Evolutionary conservation across 1,284 basidiomycete species (phyloP).

Genomic region (Phellinidium pouzarii): DNA sequence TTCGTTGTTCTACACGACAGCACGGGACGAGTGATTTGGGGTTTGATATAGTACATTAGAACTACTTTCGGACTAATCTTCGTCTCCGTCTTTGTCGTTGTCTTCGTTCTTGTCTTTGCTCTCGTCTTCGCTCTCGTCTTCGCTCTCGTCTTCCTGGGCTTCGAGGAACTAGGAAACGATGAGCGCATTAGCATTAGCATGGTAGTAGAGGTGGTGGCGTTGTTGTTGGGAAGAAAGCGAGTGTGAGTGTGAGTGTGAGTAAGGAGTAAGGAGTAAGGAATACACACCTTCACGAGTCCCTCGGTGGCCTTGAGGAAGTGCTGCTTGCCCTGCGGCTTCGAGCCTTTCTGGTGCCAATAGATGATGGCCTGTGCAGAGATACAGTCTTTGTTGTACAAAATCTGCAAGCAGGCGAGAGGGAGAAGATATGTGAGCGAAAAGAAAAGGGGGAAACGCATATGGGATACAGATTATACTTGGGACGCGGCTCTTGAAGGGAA

Average conservation of each 20-base stretch:
- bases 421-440: too few relatives aligned
- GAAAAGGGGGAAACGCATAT: conserved; percentile 8
- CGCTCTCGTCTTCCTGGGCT: conserved; percentile 19
- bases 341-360: conserved; percentile 96
- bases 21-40: too few relatives aligned
- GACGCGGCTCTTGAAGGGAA: conserved; percentile 8
- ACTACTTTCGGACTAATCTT: too few relatives aligned
- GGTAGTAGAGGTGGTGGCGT: too few relatives aligned
- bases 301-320: conserved; percentile 90
- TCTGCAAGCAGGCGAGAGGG: too few relatives aligned
- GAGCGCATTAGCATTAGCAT: too few relatives aligned
- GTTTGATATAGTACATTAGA: too few relatives aligned
- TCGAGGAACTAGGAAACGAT: conserved; percentile 14
- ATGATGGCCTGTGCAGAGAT: conserved; percentile 93
- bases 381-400: conserved; percentile 93
- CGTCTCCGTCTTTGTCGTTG: background rate
- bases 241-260: background rate
- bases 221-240: background rate
- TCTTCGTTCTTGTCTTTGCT: background rate
- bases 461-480: background rate
- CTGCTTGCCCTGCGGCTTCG: conserved; percentile 89
- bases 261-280: background rate
- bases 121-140: too few relatives aligned
- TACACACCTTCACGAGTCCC: conserved; percentile 78
- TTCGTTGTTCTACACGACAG: too few relatives aligned